phyloP scores from a whole-genome alignment of 371 early-diverging fungal genomes.

The Catenaria anguillulae region DNA sequence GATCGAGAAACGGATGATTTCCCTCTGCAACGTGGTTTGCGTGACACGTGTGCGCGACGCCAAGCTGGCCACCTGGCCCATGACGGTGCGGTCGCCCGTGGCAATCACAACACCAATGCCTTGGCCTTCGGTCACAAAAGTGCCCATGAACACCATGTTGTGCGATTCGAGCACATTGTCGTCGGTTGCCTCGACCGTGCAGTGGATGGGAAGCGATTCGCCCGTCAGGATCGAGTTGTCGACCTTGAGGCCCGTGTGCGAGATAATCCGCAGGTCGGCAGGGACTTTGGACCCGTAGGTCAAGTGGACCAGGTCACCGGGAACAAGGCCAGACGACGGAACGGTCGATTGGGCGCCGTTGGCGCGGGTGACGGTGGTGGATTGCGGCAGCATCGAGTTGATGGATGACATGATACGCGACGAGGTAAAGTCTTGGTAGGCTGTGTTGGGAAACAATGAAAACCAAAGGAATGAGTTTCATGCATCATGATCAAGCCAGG shows the following conservation, averaged over 20 bases:
- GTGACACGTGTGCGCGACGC: conserved; percentile 60
- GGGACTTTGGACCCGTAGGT: conserved; percentile 50
- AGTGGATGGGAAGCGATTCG: conserved; percentile 44
- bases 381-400: conserved; percentile 47
- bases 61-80: conserved; percentile 49
- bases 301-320: conserved; percentile 46
- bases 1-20: conserved; percentile 48
- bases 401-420: conserved; percentile 56
- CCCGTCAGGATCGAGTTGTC: conserved; percentile 56
- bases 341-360: conserved; percentile 33
- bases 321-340: conserved; percentile 24
- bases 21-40: conserved; percentile 53
- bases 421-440: conserved; percentile 59
- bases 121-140: conserved; percentile 42
- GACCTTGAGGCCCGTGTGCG: conserved; percentile 40
- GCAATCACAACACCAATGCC: conserved; percentile 45
- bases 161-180: conserved; percentile 44
- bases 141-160: conserved; percentile 52
- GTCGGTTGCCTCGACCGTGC: conserved; percentile 34
- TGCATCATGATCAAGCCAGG: too few species aligned
- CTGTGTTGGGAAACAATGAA: too few species aligned
- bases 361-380: conserved; percentile 34
- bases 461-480: too few species aligned
- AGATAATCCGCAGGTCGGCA: conserved; percentile 46
- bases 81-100: conserved; percentile 43